Evolutionary conservation across 2,329 filamentous ascomycete species (phyloP).

Genomic region (Corniculantispora saksenae): DNA sequence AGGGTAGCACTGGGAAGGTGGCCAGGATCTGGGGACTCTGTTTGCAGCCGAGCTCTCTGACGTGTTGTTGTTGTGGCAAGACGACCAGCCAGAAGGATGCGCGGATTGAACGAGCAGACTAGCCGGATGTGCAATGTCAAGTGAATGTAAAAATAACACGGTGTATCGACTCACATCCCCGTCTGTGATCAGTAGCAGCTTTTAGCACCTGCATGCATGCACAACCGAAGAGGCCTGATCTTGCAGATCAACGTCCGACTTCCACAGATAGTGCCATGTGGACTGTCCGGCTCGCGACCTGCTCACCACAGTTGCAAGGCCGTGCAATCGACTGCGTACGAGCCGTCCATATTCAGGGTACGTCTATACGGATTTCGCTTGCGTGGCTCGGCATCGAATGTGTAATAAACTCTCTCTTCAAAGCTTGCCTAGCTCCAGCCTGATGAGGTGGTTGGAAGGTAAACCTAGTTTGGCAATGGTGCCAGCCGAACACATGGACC

Average conservation of each 20-base stretch:
- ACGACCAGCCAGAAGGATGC: not conserved
- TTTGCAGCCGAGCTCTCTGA: too few species aligned
- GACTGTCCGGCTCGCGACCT: too few species aligned
- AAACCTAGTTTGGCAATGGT: not conserved
- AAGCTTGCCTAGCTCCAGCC: not conserved
- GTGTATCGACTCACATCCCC: not conserved
- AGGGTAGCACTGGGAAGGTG: too few species aligned
- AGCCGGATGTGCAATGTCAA: not conserved
- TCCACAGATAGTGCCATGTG: not conserved
- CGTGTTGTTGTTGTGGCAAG: not conserved
- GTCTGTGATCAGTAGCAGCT: not conserved
- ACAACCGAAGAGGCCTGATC: not conserved
- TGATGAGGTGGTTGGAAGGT: not conserved
- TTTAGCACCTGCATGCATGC: not conserved
- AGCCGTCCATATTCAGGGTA: not conserved
- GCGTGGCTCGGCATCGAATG: not conserved
- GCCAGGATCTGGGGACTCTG: too few species aligned
- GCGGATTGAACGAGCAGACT: not conserved
- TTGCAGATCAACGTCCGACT: not conserved
- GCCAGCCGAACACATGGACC: not conserved
- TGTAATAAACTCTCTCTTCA: not conserved
- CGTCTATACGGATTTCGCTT: not conserved
- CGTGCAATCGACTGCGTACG: too few species aligned
- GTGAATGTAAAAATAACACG: not conserved
- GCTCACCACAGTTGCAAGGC: too few species aligned